These are phyloP conservation scores for Boletus barrowsii DNA, from an alignment of 768 basidiomycete species.

Conservation along the genomic window DNA sequence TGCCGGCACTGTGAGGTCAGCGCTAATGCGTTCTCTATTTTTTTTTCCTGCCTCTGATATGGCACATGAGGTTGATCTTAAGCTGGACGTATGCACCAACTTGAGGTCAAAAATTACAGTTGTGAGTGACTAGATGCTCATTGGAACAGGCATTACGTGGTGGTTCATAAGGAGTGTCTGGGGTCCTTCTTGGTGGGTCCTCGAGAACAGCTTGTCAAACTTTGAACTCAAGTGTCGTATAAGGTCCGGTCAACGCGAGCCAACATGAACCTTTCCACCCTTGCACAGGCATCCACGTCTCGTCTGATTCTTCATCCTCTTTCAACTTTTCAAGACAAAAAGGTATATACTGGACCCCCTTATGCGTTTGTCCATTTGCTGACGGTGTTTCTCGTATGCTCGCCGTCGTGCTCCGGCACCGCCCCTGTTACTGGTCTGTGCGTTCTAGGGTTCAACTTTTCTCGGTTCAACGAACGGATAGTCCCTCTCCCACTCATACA, in stretches of 20 bases:
- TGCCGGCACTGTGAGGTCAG: too few relatives aligned
- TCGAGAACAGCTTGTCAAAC: constrained; percentile 22
- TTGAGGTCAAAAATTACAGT: too few relatives aligned
- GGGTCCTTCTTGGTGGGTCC: constrained; percentile 27
- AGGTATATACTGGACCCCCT: constrained; percentile 9
- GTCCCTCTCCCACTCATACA: constrained; percentile 8
- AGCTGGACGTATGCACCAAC: too few relatives aligned
- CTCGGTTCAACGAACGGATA: constrained; percentile 7
- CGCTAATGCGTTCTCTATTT: too few relatives aligned
- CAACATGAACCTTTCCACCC: constrained; percentile 48
- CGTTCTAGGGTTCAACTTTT: constrained; percentile 20
- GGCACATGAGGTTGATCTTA: too few relatives aligned
- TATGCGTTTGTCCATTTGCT: constrained; percentile 5
- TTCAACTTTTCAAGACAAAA: constrained; percentile 7
- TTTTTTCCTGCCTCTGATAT: too few relatives aligned
- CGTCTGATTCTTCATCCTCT: constrained; percentile 12
- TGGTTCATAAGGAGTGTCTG: constrained; percentile 21
- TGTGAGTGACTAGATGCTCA: too few relatives aligned
- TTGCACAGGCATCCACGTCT: constrained; percentile 37
- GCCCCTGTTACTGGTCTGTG: constrained; percentile 34
- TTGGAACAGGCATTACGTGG: constrained; percentile 14
- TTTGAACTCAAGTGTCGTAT: constrained; percentile 37
- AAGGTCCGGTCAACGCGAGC: constrained; percentile 55
- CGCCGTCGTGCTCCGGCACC: constrained; percentile 9
- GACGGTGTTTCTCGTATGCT: background rate